Base-by-base conservation (phyloP, 768 basidiomycete species). In the Leucosporidium creatinivorum region DNA sequence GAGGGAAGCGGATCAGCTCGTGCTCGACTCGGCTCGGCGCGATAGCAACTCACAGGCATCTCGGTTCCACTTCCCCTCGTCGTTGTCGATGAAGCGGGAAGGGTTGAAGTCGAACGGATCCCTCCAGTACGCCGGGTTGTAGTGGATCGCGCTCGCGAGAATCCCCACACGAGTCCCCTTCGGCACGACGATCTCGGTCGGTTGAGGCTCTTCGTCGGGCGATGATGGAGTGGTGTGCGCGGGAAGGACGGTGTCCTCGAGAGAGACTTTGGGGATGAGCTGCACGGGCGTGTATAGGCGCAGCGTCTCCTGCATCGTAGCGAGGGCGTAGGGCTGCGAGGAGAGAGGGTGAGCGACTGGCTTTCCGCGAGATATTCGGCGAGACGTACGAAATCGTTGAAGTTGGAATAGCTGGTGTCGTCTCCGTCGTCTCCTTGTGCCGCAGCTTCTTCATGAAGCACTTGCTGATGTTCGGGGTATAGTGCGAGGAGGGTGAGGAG, bases 391-490 rank as follows among this genome's bases (percentile, higher is more conserved):
- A 58, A 39, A 3, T 8, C 15, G 3, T 21, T 18, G 25, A 28
- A 58, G 39, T 58, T 39, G 4, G 4, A 10, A 30, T 58, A 58
- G 15, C 39, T 26, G 2, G 58, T n/a, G 15, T 44, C 8, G 2
- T 28, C 18, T 26, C 13, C 58, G 36, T 44, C 8, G 2, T 28
- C 18, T 26, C 13, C 58, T n/a, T 1, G 10, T 39, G n/a, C 44
- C 17, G 78, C 64, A n/a, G 84, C 81, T 48, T 84, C 80, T 19
- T 81, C 76, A 66, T 81, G 77, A 10, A 83, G 77, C 67, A 83
- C 82, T 21, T 83, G 76, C 75, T 85, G 84, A 23, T 82, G 76
- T 18, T 82, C 81, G 8, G 80, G 77, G 72, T 83, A 68, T 17
- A 83, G 64, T 1, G 81, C 79, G 23, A 85, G 76, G 72, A 81